These are phyloP conservation scores for Magnusiomyces suaveolens DNA, from an alignment of 1,139 yeast genomes.

Conservation along the genomic window DNA sequence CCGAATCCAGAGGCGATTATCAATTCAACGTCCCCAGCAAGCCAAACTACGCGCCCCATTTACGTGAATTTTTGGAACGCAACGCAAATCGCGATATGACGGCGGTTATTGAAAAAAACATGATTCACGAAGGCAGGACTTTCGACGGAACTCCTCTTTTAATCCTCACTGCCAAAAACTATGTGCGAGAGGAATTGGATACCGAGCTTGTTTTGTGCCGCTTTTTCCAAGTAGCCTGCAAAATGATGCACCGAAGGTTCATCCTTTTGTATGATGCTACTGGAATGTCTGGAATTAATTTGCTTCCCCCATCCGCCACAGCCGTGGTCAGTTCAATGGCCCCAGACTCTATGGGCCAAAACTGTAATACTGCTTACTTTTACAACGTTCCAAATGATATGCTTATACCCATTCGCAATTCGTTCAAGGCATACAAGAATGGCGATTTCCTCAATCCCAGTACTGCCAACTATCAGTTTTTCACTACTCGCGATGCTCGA, in stretches of 20 bases:
- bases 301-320: slow-evolving; percentile 27
- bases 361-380: slow-evolving; percentile 49
- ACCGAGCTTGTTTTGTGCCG: slow-evolving; percentile 51
- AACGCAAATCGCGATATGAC: slow-evolving; percentile 49
- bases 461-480: slow-evolving; percentile 19
- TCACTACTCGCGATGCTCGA: slow-evolving; percentile 21
- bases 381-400: slow-evolving; percentile 50
- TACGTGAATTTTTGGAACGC: slow-evolving; percentile 67
- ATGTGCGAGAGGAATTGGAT: slow-evolving; percentile 40
- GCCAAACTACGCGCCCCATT: slow-evolving; percentile 25
- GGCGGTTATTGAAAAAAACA: slow-evolving; percentile 36
- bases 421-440: slow-evolving; percentile 18
- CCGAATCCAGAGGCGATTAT: background rate
- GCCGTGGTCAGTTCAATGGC: slow-evolving; percentile 21
- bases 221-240: slow-evolving; percentile 56
- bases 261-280: slow-evolving; percentile 63
- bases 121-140: slow-evolving; percentile 56
- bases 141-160: slow-evolving; percentile 67
- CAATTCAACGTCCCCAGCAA: slow-evolving; percentile 9
- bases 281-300: slow-evolving; percentile 38
- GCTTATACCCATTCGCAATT: slow-evolving; percentile 30
- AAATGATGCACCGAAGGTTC: slow-evolving; percentile 64
- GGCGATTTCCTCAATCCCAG: slow-evolving; percentile 22
- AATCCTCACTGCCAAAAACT: slow-evolving; percentile 43
- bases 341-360: slow-evolving; percentile 43